Percentiles rank a stretch among this genome's conserved stretches.
phyloP scores from a whole-genome alignment of 768 basidiomycete species.

The Leccinum subtestaceum region DNA sequence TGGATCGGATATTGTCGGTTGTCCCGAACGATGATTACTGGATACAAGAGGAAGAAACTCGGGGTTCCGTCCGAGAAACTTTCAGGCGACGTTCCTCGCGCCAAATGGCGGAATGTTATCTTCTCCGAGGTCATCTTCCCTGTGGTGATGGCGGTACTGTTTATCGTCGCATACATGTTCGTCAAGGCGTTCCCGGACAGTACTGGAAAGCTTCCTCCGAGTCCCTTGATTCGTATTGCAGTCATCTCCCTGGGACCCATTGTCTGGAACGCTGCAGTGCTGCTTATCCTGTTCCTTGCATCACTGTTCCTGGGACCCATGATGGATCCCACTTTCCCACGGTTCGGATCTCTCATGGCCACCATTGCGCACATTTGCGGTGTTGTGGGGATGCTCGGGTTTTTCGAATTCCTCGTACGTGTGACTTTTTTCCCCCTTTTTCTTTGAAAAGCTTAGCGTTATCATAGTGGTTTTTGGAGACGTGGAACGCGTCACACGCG shows the following conservation, averaged over 20 bases:
- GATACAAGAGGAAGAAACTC: constrained; percentile 98
- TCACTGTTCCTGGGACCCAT: constrained; percentile 93
- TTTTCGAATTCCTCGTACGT: constrained; percentile 94
- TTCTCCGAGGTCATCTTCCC: constrained; percentile 88
- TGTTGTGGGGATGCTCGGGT: constrained; percentile 82
- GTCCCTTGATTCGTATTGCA: constrained; percentile 88
- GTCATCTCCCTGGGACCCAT: constrained; percentile 93
- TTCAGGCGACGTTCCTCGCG: constrained; percentile 91
- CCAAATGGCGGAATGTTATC: constrained; percentile 86
- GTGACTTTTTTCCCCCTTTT: neutral
- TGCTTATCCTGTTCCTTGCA: constrained; percentile 84
- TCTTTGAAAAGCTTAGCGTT: constrained; percentile 10
- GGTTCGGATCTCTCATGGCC: constrained; percentile 91
- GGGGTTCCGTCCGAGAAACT: constrained; percentile 97
- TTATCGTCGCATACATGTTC: constrained; percentile 89
- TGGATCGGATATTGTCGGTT: constrained; percentile 99
- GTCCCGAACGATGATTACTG: constrained; percentile 97
- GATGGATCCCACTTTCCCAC: constrained; percentile 77
- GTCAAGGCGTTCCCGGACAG: constrained; percentile 80
- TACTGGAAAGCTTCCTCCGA: constrained; percentile 64
- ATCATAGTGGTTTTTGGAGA: constrained; percentile 86
- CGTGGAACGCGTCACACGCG: constrained; percentile 89
- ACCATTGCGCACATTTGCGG: constrained; percentile 82
- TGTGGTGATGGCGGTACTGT: constrained; percentile 77
- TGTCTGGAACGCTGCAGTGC: constrained; percentile 89